Conservation (phyloP, 768 basidiomycete genomes). For the Calvatia gigantea region DNA sequence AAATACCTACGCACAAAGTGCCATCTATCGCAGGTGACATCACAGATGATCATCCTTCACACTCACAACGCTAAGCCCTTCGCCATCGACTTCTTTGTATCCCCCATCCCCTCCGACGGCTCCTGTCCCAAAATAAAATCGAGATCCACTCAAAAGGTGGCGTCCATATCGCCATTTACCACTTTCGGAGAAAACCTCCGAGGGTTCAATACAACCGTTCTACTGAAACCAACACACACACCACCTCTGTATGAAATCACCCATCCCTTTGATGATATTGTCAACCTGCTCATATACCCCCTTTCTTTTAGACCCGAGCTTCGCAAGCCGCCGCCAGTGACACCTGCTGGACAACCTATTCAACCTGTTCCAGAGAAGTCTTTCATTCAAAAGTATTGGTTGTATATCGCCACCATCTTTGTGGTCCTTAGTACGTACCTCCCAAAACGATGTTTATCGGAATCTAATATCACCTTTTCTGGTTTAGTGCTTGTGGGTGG, state of each 20-base stretch:
- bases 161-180: constrained; percentile 20
- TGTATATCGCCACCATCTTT: constrained; percentile 64
- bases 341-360: constrained; percentile 61
- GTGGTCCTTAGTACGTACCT: constrained; percentile 53
- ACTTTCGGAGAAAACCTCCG: constrained; percentile 17
- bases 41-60: constrained; percentile 60
- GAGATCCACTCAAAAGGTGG: constrained; percentile 21
- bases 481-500: constrained; percentile 28
- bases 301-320: constrained; percentile 55
- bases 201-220: constrained; percentile 50
- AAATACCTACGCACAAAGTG: constrained; percentile 48
- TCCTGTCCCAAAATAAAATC: constrained; percentile 43
- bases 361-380: constrained; percentile 64
- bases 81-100: constrained; percentile 70
- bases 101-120: constrained; percentile 66
- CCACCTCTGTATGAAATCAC: constrained; percentile 53
- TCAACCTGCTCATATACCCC: constrained; percentile 2
- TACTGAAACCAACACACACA: constrained; percentile 37
- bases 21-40: constrained; percentile 50
- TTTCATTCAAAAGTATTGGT: constrained; percentile 90
- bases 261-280: not conserved
- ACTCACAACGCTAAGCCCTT: constrained; percentile 43
- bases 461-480: not conserved
- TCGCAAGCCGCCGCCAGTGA: constrained; percentile 62
- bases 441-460: not conserved